Percentiles rank a stretch among this genome's conserved stretches.
Evolutionary conservation across 805 yeast genomes (phyloP).

Genomic region (Yarrowia sp.): DNA sequence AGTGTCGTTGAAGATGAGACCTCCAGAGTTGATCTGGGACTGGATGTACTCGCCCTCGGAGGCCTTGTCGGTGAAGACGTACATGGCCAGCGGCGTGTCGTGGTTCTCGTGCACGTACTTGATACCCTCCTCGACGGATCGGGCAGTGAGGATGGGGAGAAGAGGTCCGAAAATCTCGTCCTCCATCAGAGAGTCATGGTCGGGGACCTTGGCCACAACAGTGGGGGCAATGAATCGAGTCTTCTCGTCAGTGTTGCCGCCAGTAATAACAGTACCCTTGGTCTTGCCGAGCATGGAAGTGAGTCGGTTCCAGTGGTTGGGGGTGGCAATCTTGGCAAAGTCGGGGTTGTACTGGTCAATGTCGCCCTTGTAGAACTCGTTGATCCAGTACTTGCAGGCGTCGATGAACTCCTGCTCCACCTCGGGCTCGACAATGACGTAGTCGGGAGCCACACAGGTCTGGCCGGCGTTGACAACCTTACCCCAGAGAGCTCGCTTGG

Average conservation of each 20-base stretch:
- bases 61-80: conserved; percentile 55
- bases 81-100: conserved; percentile 79
- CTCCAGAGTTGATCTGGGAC: conserved; percentile 65
- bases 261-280: conserved; percentile 36
- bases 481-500: conserved; percentile 74
- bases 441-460: conserved; percentile 88
- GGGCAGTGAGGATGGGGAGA: conserved; percentile 66
- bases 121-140: conserved; percentile 34
- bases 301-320: conserved; percentile 52
- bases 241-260: conserved; percentile 37
- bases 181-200: conserved; percentile 69
- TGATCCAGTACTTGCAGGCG: conserved; percentile 44
- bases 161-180: conserved; percentile 83
- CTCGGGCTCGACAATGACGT: conserved; percentile 62
- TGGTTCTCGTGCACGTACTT: conserved; percentile 45
- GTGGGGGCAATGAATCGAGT: conserved; percentile 67
- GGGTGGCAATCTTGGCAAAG: conserved; percentile 62
- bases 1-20: conserved; percentile 64
- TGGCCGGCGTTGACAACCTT: conserved; percentile 82
- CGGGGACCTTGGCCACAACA: conserved; percentile 55
- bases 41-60: conserved; percentile 51
- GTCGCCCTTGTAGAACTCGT: conserved; percentile 43
- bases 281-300: conserved; percentile 41
- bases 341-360: conserved; percentile 38
- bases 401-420: conserved; percentile 53